Conservation (phyloP, 2,329 filamentous ascomycete species). For the Botryotinia calthae region DNA sequence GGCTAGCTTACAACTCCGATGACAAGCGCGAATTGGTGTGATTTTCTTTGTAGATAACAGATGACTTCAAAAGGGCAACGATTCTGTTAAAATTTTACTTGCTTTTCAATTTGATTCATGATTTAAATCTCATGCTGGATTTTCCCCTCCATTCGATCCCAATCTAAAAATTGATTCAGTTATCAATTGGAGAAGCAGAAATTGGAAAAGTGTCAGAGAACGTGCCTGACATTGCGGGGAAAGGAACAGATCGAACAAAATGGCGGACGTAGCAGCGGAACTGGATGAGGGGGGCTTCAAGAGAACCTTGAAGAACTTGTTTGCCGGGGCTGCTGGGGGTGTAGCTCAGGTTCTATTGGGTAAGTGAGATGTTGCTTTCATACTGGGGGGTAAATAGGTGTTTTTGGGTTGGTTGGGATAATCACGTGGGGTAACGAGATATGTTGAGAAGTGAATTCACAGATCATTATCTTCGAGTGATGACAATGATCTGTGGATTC, state of each 20-base stretch:
- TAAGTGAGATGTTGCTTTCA: slow-evolving; percentile 47
- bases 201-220: neutral
- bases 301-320: slow-evolving; percentile 69
- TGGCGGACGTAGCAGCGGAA: slow-evolving; percentile 37
- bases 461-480: neutral
- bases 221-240: neutral
- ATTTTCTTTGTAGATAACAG: slow-evolving; percentile 15
- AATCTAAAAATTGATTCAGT: neutral
- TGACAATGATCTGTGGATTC: neutral
- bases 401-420: slow-evolving; percentile 4
- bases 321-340: slow-evolving; percentile 85
- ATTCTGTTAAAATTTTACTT: neutral
- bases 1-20: slow-evolving; percentile 8
- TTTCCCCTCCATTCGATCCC: neutral
- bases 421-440: slow-evolving; percentile 21
- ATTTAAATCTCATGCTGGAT: neutral
- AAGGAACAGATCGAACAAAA: slow-evolving; percentile 24
- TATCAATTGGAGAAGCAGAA: neutral
- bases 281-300: slow-evolving; percentile 37
- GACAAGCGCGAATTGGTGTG: slow-evolving; percentile 9
- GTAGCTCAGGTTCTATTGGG: slow-evolving; percentile 92
- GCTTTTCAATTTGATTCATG: neutral
- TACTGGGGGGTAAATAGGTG: neutral
- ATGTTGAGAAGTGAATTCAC: neutral
- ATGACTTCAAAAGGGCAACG: neutral